Conservation (phyloP, 768 basidiomycete species). For the Amyloporia xantha region DNA sequence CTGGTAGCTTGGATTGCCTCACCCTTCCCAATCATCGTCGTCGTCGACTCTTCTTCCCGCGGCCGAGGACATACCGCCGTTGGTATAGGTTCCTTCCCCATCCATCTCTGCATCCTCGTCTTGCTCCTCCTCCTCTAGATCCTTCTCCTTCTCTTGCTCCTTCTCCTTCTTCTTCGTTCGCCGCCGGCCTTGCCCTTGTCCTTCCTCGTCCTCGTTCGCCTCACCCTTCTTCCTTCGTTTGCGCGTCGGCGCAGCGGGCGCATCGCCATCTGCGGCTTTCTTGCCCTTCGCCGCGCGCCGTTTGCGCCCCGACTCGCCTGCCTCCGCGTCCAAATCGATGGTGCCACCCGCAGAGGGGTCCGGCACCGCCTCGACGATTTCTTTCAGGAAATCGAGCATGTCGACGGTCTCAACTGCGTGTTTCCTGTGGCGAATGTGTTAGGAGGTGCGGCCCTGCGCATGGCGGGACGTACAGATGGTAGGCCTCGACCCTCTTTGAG, state of each 20-base stretch:
- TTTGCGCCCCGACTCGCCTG: slow-evolving; percentile 42
- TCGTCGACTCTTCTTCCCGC: slow-evolving; percentile 22
- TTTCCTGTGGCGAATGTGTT: slow-evolving; percentile 49
- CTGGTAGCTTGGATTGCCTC: neutral
- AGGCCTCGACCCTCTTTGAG: slow-evolving; percentile 84
- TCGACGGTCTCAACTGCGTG: slow-evolving; percentile 84
- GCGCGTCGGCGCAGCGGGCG: slow-evolving; percentile 35
- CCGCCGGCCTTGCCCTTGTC: slow-evolving; percentile 35
- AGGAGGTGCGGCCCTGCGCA: neutral
- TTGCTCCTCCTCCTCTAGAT: slow-evolving; percentile 29
- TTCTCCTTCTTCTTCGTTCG: slow-evolving; percentile 22
- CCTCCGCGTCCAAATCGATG: slow-evolving; percentile 60
- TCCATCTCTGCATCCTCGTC: slow-evolving; percentile 40
- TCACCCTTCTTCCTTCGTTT: slow-evolving; percentile 33
- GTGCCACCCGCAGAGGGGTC: slow-evolving; percentile 85
- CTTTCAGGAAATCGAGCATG: slow-evolving; percentile 90
- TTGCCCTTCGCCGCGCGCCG: slow-evolving; percentile 51
- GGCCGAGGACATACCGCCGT: slow-evolving; percentile 5
- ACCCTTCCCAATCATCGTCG: slow-evolving; percentile 35
- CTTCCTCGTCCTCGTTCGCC: slow-evolving; percentile 25
- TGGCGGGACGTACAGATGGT: slow-evolving; percentile 68
- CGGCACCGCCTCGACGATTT: slow-evolving; percentile 79
- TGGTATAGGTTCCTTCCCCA: slow-evolving; percentile 24
- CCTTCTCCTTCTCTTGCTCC: slow-evolving; percentile 33
- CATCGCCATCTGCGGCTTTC: slow-evolving; percentile 31